Base-by-base conservation (phyloP, 1,284 basidiomycete genomes). In the Athelia psychrophila region DNA sequence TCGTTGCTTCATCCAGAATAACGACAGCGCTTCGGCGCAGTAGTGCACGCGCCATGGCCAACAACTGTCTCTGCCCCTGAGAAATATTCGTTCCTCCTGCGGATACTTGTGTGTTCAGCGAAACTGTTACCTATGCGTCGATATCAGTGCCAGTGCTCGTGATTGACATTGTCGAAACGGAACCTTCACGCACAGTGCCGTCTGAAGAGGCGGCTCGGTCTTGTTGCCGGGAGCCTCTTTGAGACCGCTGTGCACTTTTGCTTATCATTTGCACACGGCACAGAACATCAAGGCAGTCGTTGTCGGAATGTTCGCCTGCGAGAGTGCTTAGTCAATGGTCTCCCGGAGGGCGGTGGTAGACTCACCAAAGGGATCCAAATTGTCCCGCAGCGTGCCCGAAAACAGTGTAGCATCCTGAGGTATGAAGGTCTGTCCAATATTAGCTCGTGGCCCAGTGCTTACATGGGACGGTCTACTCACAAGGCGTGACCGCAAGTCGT, bases 351-450 rank as follows among this genome's bases (percentile, higher is more conserved):
- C 12, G 22, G 10, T 22, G 20, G n/a, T 19, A 13, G 33, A 30
- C 51, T 25, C 44, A 59, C 58, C 49, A 48, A 63, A 56, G 22
- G 54, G 94, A 71, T 97, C 94, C 3, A 96, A 67, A 58, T 95
- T 95, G 18, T 93, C 88, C 18, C 91, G 76, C 22, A 96, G 72
- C 0, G 90, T 94, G 0, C 94, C 93, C 0, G 88, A 89, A 73
- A 97, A 95, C 3, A 96, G 73, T 0, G 92, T 79, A 1, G 86
- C 83, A 63, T 93, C 89, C 70, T 90, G 89, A 16, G 91, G 90
- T 56, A 93, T 93, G 60, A 93, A 90, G 1, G 88, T 91, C 84
- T 88, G 48, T 91, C 84, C 15, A 3, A 33, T 38, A 25, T 24
- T 30, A 35, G 38, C 54, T 51, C n/a, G 45, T 18, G 16, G 9